Conservation (phyloP, 768 basidiomycete species). For the Suillus clintonianus region DNA sequence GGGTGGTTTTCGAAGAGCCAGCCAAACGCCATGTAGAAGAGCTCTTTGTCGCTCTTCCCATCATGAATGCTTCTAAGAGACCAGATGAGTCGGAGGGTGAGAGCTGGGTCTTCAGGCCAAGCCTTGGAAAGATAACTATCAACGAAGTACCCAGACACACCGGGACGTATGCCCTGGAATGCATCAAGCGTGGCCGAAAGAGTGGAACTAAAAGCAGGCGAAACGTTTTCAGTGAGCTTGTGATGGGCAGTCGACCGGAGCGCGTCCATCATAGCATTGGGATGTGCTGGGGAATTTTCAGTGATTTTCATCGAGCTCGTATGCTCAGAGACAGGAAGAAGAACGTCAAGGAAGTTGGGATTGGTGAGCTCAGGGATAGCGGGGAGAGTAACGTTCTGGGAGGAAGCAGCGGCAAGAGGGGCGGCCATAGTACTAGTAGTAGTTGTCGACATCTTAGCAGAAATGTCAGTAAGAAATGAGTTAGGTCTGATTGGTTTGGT, state of each 20-base stretch:
- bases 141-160: slow-evolving; percentile 23
- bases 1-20: slow-evolving; percentile 74
- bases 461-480: not conserved
- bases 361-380: slow-evolving; percentile 59
- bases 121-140: slow-evolving; percentile 44
- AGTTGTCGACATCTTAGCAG: slow-evolving; percentile 3
- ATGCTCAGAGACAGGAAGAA: slow-evolving; percentile 41
- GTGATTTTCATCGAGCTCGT: not conserved
- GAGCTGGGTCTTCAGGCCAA: slow-evolving; percentile 57
- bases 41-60: slow-evolving; percentile 60
- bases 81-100: slow-evolving; percentile 72
- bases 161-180: slow-evolving; percentile 44
- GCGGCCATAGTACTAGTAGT: not conserved
- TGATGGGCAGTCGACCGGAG: slow-evolving; percentile 44
- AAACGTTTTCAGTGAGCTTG: slow-evolving; percentile 50
- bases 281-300: slow-evolving; percentile 11
- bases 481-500: not conserved
- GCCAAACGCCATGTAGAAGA: slow-evolving; percentile 65
- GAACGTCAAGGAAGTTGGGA: slow-evolving; percentile 54
- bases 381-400: slow-evolving; percentile 55
- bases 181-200: slow-evolving; percentile 55
- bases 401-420: slow-evolving; percentile 21
- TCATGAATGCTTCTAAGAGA: slow-evolving; percentile 69
- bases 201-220: slow-evolving; percentile 55
- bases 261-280: slow-evolving; percentile 59